Base-by-base conservation (phyloP, 495 filamentous ascomycete species). In the Xylaria sp. region DNA sequence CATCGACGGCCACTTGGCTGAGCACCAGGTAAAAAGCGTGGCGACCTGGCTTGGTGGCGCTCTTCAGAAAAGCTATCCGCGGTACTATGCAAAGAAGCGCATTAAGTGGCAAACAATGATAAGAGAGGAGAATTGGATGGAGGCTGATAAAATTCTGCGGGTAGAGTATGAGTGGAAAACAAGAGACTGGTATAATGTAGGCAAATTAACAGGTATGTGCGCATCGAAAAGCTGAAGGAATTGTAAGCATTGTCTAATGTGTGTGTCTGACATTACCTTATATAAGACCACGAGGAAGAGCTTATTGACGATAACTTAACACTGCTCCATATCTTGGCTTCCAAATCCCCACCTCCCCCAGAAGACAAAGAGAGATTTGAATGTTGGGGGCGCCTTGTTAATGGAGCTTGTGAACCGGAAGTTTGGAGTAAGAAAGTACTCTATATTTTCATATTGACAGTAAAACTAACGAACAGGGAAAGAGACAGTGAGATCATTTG, bases 61-160 rank as follows among this genome's bases (percentile, higher is more conserved):
- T 21, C 46, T 50, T 3, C 46, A 21, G 46, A 50, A 21, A 0
- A 59, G 57, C 26, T 50, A 50, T 50, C 46, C 46, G 6, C 46
- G 46, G 19, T 21, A 50, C 21, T 50, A 50, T 50, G 46, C 46
- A 50, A 21, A 50, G 46, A 50, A 50, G 46, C 46, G 46, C 46
- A n/a, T 50, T 24, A 11, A 50, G 46, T 50, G 46, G 46, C 46
- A 50, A n/a, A 50, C 46, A 21, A 50, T 50, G 46, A 50, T 50
- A 50, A 50, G 46, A 3, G 46, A 50, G 7, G 46, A 50, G 7
- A 50, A 50, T 5, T 50, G 46, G 46, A 50, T 21, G 46, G 46
- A 50, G 8, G n/a, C 46, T 24, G 46, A 50, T 50, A 50, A 50
- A n/a, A 24, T 50, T 50, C n/a, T 21, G n/a, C n/a, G n/a, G 46